These are phyloP conservation scores for Xerocomellus intermedius DNA, from an alignment of 768 basidiomycete genomes.

Conservation along the genomic window DNA sequence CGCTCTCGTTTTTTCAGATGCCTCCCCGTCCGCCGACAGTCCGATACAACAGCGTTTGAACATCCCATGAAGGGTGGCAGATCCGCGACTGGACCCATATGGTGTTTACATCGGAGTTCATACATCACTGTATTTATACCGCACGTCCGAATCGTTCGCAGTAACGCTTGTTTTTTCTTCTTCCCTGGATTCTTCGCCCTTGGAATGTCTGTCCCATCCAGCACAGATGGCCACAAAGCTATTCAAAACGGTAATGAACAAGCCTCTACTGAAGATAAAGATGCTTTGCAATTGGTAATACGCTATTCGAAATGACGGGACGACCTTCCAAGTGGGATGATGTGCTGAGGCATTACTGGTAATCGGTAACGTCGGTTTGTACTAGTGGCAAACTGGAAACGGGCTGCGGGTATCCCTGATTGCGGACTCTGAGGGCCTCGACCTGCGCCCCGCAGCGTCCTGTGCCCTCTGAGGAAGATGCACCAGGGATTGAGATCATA, in stretches of 20 bases:
- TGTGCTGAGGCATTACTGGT: conserved; percentile 32
- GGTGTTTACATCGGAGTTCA: conserved; percentile 24
- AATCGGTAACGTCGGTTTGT: conserved; percentile 73
- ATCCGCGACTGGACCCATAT: background rate
- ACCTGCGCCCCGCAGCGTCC: conserved; percentile 9
- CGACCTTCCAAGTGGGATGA: conserved; percentile 29
- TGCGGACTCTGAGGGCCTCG: conserved; percentile 27
- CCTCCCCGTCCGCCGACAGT: background rate
- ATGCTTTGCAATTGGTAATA: conserved; percentile 61
- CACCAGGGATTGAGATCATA: conserved; percentile 88
- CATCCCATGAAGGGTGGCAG: conserved; percentile 27
- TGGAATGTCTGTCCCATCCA: conserved; percentile 25
- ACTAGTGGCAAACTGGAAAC: conserved; percentile 64
- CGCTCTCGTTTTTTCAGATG: background rate
- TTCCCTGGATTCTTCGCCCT: background rate
- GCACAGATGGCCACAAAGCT: conserved; percentile 8
- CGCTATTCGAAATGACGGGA: conserved; percentile 25
- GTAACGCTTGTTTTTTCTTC: background rate
- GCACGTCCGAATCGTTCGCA: conserved; percentile 6
- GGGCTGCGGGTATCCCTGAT: conserved; percentile 89
- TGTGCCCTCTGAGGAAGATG: conserved; percentile 22
- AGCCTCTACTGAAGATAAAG: conserved; percentile 37
- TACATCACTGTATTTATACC: conserved; percentile 33
- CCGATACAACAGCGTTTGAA: conserved; percentile 35
- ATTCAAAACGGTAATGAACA: conserved; percentile 25